These are phyloP conservation scores for Dichotomocladium elegans DNA, from an alignment of 371 early-diverging fungal species.

Conservation along the genomic window DNA sequence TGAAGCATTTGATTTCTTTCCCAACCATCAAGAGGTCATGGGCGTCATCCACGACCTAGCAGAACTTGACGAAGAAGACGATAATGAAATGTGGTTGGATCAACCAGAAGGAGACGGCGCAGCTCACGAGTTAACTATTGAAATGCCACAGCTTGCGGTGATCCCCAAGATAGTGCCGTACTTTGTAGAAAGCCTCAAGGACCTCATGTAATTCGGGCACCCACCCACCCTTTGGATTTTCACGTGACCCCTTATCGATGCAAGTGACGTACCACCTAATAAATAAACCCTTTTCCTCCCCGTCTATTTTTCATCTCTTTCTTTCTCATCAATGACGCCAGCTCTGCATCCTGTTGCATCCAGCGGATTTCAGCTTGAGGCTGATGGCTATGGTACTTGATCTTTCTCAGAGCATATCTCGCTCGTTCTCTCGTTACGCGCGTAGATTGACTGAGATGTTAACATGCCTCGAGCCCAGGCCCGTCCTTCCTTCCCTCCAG, in stretches of 20 bases:
- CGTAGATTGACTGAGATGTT: background rate
- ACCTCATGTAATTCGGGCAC: background rate
- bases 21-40: slow-evolving; percentile 6
- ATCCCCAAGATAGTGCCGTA: slow-evolving; percentile 17
- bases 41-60: slow-evolving; percentile 17
- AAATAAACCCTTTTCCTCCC: too few relatives aligned
- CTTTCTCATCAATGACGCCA: background rate
- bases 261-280: too few relatives aligned
- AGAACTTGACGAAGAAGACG: slow-evolving; percentile 15
- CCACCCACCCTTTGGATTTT: too few relatives aligned
- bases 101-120: slow-evolving; percentile 6
- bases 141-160: slow-evolving; percentile 12
- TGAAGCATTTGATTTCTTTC: slow-evolving; percentile 9
- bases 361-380: slow-evolving; percentile 22
- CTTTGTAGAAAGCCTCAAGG: slow-evolving; percentile 11
- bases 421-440: too few relatives aligned
- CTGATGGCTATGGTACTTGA: slow-evolving; percentile 30
- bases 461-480: slow-evolving; percentile 16
- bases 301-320: background rate
- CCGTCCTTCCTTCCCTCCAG: slow-evolving; percentile 34
- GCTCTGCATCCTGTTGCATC: slow-evolving; percentile 21
- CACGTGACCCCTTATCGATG: too few relatives aligned
- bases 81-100: background rate
- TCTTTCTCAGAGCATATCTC: background rate
- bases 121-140: slow-evolving; percentile 13